A percentile compares a stretch with the other conserved stretches of the same genome.
phyloP scores from a whole-genome alignment of 225 moss, liverwort and hornwort genomes.

The Sphagnum contortum region DNA sequence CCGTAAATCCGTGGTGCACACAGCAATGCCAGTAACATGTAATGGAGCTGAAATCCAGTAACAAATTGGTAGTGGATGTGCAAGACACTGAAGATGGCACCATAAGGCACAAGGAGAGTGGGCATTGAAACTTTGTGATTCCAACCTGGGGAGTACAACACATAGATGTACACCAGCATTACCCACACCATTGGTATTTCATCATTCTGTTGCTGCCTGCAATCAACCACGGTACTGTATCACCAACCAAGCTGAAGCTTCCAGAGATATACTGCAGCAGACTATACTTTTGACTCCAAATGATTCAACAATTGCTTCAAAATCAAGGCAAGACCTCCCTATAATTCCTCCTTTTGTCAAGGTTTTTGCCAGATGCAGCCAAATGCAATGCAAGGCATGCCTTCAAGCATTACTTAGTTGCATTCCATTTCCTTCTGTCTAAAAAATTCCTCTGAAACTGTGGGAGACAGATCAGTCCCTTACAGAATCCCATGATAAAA shows the following conservation, averaged over 20 bases:
- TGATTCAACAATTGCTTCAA: neutral
- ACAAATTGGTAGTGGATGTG: constrained; percentile 43
- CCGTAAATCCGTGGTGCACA: constrained; percentile 70
- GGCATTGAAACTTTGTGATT: constrained; percentile 40
- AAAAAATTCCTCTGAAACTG: neutral
- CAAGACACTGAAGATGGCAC: constrained; percentile 35
- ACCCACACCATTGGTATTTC: constrained; percentile 82
- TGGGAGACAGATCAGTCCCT: neutral
- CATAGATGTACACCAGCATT: constrained; percentile 68
- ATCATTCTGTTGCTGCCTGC: constrained; percentile 74
- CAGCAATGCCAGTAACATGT: constrained; percentile 53
- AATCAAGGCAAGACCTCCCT: neutral
- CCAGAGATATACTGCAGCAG: neutral
- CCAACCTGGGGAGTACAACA: constrained; percentile 62
- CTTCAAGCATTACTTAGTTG: no score
- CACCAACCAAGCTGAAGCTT: no score
- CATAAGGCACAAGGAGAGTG: constrained; percentile 34
- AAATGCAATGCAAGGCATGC: neutral
- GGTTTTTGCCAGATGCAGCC: neutral
- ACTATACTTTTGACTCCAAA: neutral
- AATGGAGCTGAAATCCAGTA: constrained; percentile 59
- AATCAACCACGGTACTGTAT: constrained; percentile 7
- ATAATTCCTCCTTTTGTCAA: neutral
- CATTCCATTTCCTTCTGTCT: no score
- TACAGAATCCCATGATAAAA: neutral